Conservation (phyloP, 2,329 filamentous ascomycete genomes). For the Paracoccidioides brasiliensis region DNA sequence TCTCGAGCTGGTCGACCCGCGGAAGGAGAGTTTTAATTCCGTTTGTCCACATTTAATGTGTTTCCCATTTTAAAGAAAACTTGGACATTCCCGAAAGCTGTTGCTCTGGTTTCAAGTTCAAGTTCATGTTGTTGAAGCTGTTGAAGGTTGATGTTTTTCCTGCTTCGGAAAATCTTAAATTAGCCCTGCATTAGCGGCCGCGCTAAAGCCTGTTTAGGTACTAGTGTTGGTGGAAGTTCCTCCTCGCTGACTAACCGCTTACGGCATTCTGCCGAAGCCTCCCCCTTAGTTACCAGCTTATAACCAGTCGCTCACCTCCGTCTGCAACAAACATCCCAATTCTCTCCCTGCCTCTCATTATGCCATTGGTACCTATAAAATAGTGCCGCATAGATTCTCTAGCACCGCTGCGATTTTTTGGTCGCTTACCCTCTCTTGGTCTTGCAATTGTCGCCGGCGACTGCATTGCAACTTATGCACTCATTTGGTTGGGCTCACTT, state of each 20-base stretch:
- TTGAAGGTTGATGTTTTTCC: constrained; percentile 2
- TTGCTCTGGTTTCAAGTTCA: not conserved
- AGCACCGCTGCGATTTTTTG: not conserved
- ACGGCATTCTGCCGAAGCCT: not conserved
- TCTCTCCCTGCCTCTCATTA: not conserved
- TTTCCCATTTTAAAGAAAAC: not conserved
- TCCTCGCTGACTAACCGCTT: not conserved
- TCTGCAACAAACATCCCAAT: not conserved
- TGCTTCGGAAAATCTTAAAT: not conserved
- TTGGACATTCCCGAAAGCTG: not conserved
- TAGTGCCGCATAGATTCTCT: not conserved
- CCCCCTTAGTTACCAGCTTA: not conserved
- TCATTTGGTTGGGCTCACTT: not conserved
- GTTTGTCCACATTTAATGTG: no score
- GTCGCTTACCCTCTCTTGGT: not conserved
- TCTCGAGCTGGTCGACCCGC: no score
- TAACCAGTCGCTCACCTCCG: not conserved
- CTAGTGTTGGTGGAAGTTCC: no score
- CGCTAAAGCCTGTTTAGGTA: not conserved
- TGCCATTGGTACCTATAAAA: not conserved
- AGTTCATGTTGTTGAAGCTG: not conserved
- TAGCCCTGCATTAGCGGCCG: not conserved
- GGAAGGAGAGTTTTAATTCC: no score
- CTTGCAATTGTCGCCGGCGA: constrained; percentile 5
- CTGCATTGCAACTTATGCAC: not conserved